Percentiles rank a stretch among this genome's conserved stretches.
These are phyloP conservation scores for Fusarium sp. DNA, from an alignment of 2,329 filamentous ascomycete genomes.

Conservation along the genomic window DNA sequence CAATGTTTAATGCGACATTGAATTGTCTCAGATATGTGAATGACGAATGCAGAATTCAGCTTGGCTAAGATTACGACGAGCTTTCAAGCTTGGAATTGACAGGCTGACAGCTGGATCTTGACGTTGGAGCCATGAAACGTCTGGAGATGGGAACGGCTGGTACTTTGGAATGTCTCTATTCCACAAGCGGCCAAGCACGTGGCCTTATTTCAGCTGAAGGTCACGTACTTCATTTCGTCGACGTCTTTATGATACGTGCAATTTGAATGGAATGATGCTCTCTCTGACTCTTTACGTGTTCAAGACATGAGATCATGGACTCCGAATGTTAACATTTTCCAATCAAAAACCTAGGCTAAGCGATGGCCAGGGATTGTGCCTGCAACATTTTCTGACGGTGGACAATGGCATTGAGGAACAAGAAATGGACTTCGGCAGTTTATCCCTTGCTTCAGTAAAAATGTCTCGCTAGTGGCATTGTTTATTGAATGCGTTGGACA, in stretches of 20 bases:
- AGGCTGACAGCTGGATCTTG: neutral
- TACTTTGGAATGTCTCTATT: constrained; percentile 8
- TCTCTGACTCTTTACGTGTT: neutral
- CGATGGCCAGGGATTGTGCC: neutral
- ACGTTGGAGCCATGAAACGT: neutral
- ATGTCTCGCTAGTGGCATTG: too few relatives aligned
- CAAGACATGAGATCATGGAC: neutral
- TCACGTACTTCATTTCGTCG: accelerated
- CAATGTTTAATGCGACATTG: neutral
- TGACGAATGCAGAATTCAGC: constrained; percentile 3
- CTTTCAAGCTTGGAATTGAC: neutral
- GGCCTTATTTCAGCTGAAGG: constrained; percentile 2
- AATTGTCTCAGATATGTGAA: constrained; percentile 17
- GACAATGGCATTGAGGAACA: neutral
- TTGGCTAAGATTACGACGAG: neutral
- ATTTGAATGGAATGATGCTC: neutral
- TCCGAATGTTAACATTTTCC: neutral
- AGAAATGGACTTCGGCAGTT: too few relatives aligned
- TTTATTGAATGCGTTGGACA: constrained; percentile 12
- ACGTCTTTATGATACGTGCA: neutral
- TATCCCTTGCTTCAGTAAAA: neutral
- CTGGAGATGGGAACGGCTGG: neutral
- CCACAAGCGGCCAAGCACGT: constrained; percentile 9
- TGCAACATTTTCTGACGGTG: neutral
- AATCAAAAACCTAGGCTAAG: neutral